Conservation (phyloP, 2,329 filamentous ascomycete species). For the Trichocomaceae sp. region DNA sequence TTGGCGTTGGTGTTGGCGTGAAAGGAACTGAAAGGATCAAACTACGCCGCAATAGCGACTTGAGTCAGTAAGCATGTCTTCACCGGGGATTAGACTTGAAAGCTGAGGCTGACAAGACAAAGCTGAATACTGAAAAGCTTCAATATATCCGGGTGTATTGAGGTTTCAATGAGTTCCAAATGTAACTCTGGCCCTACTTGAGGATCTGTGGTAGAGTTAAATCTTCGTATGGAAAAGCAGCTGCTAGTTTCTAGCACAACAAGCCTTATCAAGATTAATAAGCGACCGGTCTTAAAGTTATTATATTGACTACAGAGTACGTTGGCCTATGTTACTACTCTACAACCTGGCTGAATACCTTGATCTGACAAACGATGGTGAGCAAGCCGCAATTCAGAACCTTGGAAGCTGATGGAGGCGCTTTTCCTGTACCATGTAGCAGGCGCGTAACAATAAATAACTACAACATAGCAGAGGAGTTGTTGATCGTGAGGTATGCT, state of each 20-base stretch:
- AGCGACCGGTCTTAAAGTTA: background rate
- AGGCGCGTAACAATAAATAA: too few relatives aligned
- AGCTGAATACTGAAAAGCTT: background rate
- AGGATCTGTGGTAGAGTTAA: background rate
- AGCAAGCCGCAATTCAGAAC: too few relatives aligned
- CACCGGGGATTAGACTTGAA: background rate
- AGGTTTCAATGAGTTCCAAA: background rate
- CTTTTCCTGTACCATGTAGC: too few relatives aligned
- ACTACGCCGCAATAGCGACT: too few relatives aligned
- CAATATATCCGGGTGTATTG: background rate
- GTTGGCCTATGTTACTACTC: too few relatives aligned
- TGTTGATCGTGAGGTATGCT: too few relatives aligned
- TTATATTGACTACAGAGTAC: background rate
- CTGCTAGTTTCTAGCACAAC: background rate
- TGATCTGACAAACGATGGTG: too few relatives aligned
- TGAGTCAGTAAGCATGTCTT: background rate
- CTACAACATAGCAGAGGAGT: too few relatives aligned
- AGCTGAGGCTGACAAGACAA: background rate
- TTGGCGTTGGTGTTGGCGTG: too few relatives aligned
- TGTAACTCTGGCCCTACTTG: slow-evolving; percentile 7
- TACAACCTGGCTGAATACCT: background rate
- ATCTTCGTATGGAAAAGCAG: background rate
- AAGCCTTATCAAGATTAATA: background rate
- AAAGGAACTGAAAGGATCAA: too few relatives aligned
- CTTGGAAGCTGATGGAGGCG: too few relatives aligned